Evolutionary conservation across 208 protist genomes (phyloP), one percentile per base, ranked within the genome.

Genomic region (Vickermania spadyakhi): DNA sequence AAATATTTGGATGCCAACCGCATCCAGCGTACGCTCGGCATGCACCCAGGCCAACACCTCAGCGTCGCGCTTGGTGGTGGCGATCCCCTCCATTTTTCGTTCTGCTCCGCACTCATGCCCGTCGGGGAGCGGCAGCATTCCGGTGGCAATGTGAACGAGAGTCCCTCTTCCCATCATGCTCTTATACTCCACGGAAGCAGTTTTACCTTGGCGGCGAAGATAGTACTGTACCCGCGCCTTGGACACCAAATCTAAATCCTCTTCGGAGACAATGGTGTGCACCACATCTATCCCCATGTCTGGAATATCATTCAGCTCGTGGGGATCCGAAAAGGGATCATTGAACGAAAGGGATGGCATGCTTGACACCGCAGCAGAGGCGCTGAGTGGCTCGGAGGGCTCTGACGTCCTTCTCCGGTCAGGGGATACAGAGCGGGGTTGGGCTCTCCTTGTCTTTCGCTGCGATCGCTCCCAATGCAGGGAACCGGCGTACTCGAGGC

Each of bases 21-120:
- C 67, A 58, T 94, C 84, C 18, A 96, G 65, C 4, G 77, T 71
- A 5, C 84, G 82, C 65, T 94, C 83, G 52, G 90, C 90, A 60
- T 96, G 90, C 90, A 96, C 94, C 81, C 83, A 96, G 11, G 72
- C 77, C 11, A 94, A 70, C n/a, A 77, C 29, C 21, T 96, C 90
- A 18, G 90, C 86, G 55, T 96, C 90, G 23, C 75, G 78, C 60
- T 89, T 86, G 0, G 84, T 89, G 27, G 74, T 56, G 7, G 86
- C 87, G 2, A 72, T 66, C 13, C 90, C 85, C 2, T 69, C 62
- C 28, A 80, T 81, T 28, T 31, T 62, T 66, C 52, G 73, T 56
- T 52, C 56, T 3, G 31, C 26, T 2, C 3, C n/a, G 2, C 14
- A 5, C 18, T 5, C 13, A 2, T 28, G 13, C 11, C 50, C n/a